Evolutionary conservation across 306 rosid genomes (phyloP), one percentile per base, ranked within the genome.

Genomic region (Pachyrhizus erosus): DNA sequence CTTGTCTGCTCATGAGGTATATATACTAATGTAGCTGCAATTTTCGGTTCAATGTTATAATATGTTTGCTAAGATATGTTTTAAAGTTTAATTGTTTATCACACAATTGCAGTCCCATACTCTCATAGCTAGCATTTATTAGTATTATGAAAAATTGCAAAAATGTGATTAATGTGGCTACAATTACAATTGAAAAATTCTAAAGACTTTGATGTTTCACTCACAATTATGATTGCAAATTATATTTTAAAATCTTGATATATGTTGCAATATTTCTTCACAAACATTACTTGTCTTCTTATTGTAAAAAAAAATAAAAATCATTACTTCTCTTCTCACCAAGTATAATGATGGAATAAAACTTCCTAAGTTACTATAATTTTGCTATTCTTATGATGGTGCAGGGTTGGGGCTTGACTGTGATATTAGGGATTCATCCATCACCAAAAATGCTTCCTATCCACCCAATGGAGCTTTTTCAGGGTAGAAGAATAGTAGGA

Each of bases 381-480:
- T 5, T 48, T 51, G 9, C 17, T 51, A n/a, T 20, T 55, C 13
- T 55, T 20, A 24, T 24, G 34, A 54, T 69, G 49, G 51, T 70
- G 79, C 76, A 93, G 98, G 98, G 98, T 29, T 94, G 97, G 92
- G 98, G 98, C n/a, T 23, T 83, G 52, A 86, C 94, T 0, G 94
- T 91, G 73, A 11, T 92, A 14, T 21, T 94, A 83, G 98, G 98
- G 68, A 80, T 92, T 64, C 97, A 91, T 76, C 0, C 86, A 67
- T 57, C 88, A 58, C 97, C 98, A 48, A 76, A 68, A 24, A 42
- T 84, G 89, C 90, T 94, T 34, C 96, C 96, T 2, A 73, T 94
- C 13, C 98, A 94, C 60, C 95, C 98, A 46, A 94, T 92, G 98
- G 95, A 94, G 73, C 52, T 94, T 51, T 89, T 94, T 17, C 2